Conservation (phyloP, 78 protist species). For the Dictyostelium citrinum region DNA sequence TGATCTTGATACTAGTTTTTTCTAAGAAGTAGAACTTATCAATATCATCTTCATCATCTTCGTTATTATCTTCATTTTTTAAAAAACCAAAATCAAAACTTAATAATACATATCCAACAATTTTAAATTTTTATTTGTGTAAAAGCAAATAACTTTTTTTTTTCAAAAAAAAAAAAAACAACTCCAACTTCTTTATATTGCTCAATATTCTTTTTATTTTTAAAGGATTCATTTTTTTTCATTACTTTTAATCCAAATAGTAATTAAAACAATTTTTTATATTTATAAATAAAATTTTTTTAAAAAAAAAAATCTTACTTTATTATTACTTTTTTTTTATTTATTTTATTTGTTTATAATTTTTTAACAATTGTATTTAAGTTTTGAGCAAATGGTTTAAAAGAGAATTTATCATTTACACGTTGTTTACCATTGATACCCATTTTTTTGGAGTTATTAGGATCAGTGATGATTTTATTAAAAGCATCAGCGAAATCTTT, state of each 20-base stretch:
- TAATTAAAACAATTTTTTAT: not conserved
- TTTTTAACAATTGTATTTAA: slow-evolving; percentile 13
- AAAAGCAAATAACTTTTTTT: slow-evolving; percentile 2
- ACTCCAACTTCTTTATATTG: not conserved
- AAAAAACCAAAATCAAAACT: not conserved
- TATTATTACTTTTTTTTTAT: not conserved
- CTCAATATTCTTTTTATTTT: not conserved
- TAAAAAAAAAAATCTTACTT: not conserved
- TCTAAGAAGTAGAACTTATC: slow-evolving; percentile 25
- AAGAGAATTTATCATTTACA: slow-evolving; percentile 36
- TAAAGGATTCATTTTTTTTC: not conserved
- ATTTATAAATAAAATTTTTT: not conserved
- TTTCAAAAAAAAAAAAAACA: not conserved
- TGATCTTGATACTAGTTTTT: slow-evolving; percentile 67
- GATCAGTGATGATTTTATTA: not conserved
- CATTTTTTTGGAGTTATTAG: not conserved
- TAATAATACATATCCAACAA: not conserved
- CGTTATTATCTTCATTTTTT: not conserved
- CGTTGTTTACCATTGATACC: slow-evolving; percentile 48
- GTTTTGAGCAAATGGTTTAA: slow-evolving; percentile 11
- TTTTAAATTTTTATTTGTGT: not conserved
- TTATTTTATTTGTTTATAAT: not conserved
- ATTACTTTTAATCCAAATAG: not conserved
- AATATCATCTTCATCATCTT: too few species aligned
- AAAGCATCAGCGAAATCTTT: slow-evolving; percentile 16